A percentile compares a stretch with the other conserved stretches of the same genome.
These are phyloP conservation scores for Escallonia herrerae DNA, from an alignment of 129 eudicot species.

Conservation along the genomic window DNA sequence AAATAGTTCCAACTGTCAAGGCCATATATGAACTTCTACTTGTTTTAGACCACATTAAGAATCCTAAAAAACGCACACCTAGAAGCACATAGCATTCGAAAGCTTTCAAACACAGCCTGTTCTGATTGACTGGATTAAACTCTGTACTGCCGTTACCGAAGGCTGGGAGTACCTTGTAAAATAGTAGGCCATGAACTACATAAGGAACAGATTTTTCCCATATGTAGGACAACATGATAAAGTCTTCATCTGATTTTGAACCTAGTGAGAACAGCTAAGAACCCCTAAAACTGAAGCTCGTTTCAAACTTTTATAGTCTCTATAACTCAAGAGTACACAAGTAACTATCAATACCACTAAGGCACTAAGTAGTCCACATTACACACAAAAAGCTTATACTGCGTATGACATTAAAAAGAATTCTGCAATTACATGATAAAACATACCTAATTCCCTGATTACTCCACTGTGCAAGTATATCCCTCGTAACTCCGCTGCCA, in stretches of 20 bases:
- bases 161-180: too few species aligned
- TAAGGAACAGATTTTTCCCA: too few species aligned
- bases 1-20: too few species aligned
- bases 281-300: background rate
- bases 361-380: background rate
- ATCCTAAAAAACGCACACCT: background rate
- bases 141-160: too few species aligned
- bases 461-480: slow-evolving; percentile 86
- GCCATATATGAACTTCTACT: too few species aligned
- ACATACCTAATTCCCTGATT: slow-evolving; percentile 95
- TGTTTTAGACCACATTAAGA: background rate
- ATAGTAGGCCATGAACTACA: too few species aligned
- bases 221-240: too few species aligned
- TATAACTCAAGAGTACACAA: background rate
- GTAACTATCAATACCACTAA: background rate
- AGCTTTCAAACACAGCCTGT: background rate
- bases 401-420: background rate
- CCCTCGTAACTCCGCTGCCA: slow-evolving; percentile 51
- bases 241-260: background rate
- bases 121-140: background rate
- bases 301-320: background rate
- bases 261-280: background rate
- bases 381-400: background rate
- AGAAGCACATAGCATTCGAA: background rate
- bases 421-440: background rate